Evolutionary conservation across 106 monocot species (phyloP).

Genomic region (Acorus calamus): DNA sequence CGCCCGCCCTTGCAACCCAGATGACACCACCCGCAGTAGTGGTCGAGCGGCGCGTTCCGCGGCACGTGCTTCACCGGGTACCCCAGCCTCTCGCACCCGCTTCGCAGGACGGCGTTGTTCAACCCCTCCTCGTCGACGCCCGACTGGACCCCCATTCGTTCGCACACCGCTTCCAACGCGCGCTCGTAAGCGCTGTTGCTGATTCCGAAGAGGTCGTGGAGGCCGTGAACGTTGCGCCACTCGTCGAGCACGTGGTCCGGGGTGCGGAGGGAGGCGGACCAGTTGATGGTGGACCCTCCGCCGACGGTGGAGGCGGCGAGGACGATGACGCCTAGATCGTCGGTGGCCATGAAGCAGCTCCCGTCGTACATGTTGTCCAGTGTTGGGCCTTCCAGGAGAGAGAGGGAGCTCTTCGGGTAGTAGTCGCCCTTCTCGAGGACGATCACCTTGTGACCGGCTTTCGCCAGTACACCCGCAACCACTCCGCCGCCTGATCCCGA

Average conservation of each 20-base stretch:
- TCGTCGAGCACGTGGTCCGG: conserved; percentile 32
- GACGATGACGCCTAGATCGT: conserved; percentile 18
- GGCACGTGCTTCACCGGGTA: conserved; percentile 36
- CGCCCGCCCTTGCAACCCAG: conserved; percentile 54
- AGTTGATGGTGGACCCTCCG: conserved; percentile 54
- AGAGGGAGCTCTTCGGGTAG: conserved; percentile 12
- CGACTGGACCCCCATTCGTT: conserved; percentile 40
- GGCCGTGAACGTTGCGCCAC: conserved; percentile 34
- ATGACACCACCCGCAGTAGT: conserved; percentile 73
- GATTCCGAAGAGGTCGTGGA: conserved; percentile 36
- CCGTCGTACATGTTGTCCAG: conserved; percentile 37
- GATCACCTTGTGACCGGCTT: conserved; percentile 44
- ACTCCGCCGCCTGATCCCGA: conserved; percentile 57
- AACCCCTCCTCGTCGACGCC: conserved; percentile 34
- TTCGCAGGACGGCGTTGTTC: conserved; percentile 31
- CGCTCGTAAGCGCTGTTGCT: conserved; percentile 30
- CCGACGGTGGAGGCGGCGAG: conserved; percentile 47
- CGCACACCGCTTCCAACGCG: conserved; percentile 54
- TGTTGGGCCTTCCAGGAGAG: conserved; percentile 26
- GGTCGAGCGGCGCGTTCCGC: conserved; percentile 39
- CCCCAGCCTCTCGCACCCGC: conserved; percentile 55
- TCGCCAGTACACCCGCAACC: conserved; percentile 43
- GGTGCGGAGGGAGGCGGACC: conserved; percentile 43
- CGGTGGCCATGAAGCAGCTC: conserved; percentile 19
- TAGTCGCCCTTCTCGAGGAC: conserved; percentile 56